A percentile compares a stretch with the other conserved stretches of the same genome.
phyloP scores from a whole-genome alignment of 1,284 basidiomycete species.

The Gomphus bonarii region DNA sequence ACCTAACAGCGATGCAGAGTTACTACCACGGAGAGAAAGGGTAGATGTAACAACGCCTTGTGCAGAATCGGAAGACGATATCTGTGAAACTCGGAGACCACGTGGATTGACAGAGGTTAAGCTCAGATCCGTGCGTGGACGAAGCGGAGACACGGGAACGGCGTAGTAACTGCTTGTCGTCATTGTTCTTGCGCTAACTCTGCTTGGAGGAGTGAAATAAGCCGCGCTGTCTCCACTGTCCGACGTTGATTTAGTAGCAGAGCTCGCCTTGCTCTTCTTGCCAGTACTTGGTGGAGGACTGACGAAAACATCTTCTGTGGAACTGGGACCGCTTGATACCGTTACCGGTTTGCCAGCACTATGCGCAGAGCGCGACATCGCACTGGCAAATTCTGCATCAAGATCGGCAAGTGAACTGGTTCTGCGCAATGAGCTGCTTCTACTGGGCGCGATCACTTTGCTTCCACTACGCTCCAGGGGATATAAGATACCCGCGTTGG shows the following conservation, averaged over 20 bases:
- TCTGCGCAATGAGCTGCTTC: slow-evolving; percentile 48
- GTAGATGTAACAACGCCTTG: slow-evolving; percentile 42
- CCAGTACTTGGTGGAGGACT: slow-evolving; percentile 46
- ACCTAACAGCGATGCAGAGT: slow-evolving; percentile 45
- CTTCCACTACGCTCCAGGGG: slow-evolving; percentile 21
- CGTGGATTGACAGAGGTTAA: background rate
- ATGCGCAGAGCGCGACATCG: slow-evolving; percentile 34
- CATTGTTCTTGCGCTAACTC: slow-evolving; percentile 8
- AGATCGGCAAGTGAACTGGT: slow-evolving; percentile 71
- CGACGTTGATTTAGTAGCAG: slow-evolving; percentile 22
- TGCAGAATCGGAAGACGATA: slow-evolving; percentile 20
- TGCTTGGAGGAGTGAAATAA: slow-evolving; percentile 7
- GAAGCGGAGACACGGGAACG: background rate
- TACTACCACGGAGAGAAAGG: slow-evolving; percentile 42
- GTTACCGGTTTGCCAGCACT: slow-evolving; percentile 44
- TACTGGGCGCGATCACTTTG: slow-evolving; percentile 43
- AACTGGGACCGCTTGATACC: slow-evolving; percentile 42
- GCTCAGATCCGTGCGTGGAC: background rate
- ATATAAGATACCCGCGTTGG: slow-evolving; percentile 48
- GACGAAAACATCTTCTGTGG: slow-evolving; percentile 42
- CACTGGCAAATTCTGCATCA: slow-evolving; percentile 53
- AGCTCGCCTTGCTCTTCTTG: slow-evolving; percentile 27
- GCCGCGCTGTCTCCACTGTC: slow-evolving; percentile 28
- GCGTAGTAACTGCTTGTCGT: slow-evolving; percentile 10
- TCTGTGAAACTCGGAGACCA: background rate